Evolutionary conservation across 2,329 filamentous ascomycete species (phyloP).

Genomic region (Cryphonectria radicalis): DNA sequence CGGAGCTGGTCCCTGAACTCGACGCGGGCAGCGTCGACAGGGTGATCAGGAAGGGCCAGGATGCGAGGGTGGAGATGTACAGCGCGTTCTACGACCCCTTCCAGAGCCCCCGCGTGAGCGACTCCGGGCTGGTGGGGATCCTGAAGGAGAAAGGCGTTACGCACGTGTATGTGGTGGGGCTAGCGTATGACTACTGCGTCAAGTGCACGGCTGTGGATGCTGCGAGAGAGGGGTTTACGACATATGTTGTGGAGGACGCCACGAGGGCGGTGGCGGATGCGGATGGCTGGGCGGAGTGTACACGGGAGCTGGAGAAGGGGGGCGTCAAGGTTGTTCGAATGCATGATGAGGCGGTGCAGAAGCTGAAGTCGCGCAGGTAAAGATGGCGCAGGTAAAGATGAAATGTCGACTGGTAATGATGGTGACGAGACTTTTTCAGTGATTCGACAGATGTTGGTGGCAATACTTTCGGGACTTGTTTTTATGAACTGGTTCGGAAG

Average conservation of each 20-base stretch:
- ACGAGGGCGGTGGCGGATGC: constrained; percentile 71
- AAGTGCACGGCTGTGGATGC: constrained; percentile 81
- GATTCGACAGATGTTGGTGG: not conserved
- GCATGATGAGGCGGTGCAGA: constrained; percentile 59
- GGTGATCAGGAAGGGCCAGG: constrained; percentile 78
- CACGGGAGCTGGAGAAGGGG: constrained; percentile 55
- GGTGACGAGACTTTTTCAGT: not conserved
- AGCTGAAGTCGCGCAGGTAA: not conserved
- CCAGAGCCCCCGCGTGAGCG: constrained; percentile 58
- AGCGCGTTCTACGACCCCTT: constrained; percentile 88
- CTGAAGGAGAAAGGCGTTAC: constrained; percentile 66
- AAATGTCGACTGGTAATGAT: not conserved
- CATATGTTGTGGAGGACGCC: constrained; percentile 77
- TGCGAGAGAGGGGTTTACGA: constrained; percentile 72
- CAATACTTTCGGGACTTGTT: not conserved
- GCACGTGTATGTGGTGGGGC: constrained; percentile 82
- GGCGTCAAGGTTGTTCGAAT: constrained; percentile 68
- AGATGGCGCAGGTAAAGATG: not conserved
- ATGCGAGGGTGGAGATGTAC: constrained; percentile 85
- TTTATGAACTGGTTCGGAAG: not conserved
- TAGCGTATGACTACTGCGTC: constrained; percentile 92
- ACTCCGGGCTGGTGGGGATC: constrained; percentile 64
- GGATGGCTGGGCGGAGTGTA: constrained; percentile 58
- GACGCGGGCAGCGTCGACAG: constrained; percentile 62
- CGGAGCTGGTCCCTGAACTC: constrained; percentile 75